These are phyloP conservation scores for Eucalyptus pauciflora DNA, from an alignment of 345 rosid species.

Conservation along the genomic window DNA sequence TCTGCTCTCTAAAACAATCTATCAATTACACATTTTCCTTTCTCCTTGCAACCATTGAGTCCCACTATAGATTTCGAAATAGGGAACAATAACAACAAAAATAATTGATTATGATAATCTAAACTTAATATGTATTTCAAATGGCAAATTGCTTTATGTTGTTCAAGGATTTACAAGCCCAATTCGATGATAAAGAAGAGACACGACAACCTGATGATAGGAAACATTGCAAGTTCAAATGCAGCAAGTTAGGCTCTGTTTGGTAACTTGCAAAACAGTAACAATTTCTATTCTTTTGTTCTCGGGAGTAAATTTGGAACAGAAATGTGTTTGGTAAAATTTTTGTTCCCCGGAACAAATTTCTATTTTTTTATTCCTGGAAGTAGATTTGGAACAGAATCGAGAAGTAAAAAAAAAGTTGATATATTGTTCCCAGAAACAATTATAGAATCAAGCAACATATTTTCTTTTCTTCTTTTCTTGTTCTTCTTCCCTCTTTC, in stretches of 20 bases:
- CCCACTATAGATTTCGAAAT: not conserved
- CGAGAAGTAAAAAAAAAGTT: too few species aligned
- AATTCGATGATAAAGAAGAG: not conserved
- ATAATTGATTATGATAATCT: not conserved
- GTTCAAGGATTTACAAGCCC: not conserved
- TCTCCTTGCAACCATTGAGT: not conserved
- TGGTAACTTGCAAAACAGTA: too few species aligned
- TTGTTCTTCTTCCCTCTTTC: too few species aligned
- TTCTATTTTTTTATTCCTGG: too few species aligned
- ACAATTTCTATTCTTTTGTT: too few species aligned
- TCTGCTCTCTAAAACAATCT: not conserved
- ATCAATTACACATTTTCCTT: not conserved
- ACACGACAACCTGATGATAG: rapidly evolving
- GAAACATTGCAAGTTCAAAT: not conserved
- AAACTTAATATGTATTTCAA: not conserved
- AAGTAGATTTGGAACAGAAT: too few species aligned
- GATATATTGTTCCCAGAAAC: too few species aligned
- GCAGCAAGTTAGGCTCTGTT: not conserved
- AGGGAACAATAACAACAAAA: not conserved
- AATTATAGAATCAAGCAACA: too few species aligned
- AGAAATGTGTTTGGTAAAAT: too few species aligned
- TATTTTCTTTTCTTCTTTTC: too few species aligned
- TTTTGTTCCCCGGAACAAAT: too few species aligned
- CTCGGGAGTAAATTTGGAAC: too few species aligned
- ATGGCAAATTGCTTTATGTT: not conserved